Evolutionary conservation across 1,139 yeast genomes (phyloP).

Genomic region (Geotrichum citri-aurantii): DNA sequence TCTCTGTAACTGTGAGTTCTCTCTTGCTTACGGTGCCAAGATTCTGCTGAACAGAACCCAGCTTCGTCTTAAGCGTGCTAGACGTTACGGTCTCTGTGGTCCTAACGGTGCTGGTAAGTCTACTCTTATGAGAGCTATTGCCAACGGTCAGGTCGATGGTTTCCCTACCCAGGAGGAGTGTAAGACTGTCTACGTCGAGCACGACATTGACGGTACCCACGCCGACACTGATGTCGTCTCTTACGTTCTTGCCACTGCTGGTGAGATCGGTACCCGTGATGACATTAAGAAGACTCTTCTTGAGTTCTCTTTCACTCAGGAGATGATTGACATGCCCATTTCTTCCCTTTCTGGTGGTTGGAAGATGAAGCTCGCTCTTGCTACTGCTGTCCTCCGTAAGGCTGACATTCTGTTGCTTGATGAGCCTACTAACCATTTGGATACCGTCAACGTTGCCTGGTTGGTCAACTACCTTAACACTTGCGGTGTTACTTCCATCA

Average conservation of each 20-base stretch:
- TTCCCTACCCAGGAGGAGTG: constrained; percentile 99
- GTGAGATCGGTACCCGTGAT: constrained; percentile 56
- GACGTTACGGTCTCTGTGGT: constrained; percentile 99
- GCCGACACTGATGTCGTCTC: constrained; percentile 91
- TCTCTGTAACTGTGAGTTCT: constrained; percentile 99
- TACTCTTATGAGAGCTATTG: constrained; percentile 98
- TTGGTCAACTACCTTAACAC: constrained; percentile 97
- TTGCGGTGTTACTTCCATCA: constrained; percentile 96
- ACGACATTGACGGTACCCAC: constrained; percentile 97
- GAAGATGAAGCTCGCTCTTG: constrained; percentile 99
- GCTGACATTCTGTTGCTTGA: constrained; percentile 97
- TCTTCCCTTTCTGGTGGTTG: constrained; percentile 99
- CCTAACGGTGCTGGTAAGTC: constrained; percentile 99
- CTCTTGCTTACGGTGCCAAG: constrained; percentile 99
- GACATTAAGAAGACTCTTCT: constrained; percentile 63
- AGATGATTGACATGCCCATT: constrained; percentile 87
- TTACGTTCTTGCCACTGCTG: constrained; percentile 74
- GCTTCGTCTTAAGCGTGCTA: constrained; percentile 97
- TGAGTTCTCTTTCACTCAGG: constrained; percentile 90
- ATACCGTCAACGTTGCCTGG: constrained; percentile 98
- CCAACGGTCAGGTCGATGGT: constrained; percentile 99
- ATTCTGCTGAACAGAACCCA: constrained; percentile 98
- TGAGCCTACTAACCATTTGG: constrained; percentile 99
- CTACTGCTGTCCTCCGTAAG: constrained; percentile 97
- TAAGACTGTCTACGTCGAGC: constrained; percentile 98